Base-by-base conservation (phyloP, 768 basidiomycete genomes). In the Artomyces pyxidatus region DNA sequence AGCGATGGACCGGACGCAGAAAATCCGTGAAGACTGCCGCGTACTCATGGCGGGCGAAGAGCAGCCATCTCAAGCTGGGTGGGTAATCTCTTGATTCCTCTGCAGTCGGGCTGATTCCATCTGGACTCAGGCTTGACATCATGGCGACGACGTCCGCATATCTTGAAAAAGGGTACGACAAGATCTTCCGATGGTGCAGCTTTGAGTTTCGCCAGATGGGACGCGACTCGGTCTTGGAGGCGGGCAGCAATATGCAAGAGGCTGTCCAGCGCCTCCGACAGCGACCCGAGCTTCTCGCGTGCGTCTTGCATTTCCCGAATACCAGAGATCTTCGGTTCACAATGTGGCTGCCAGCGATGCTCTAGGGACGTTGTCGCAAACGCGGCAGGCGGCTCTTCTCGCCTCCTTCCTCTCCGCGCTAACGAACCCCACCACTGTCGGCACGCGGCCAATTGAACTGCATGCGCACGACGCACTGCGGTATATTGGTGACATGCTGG, bases 401-500 rank as follows among this genome's bases (percentile, higher is more conserved):
- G 75, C 78, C n/a, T 70, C 82, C 3, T 97, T 99, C 70, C 74
- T 92, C 37, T 78, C 83, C 12, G 92, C 94, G 0, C 71, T 98
- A 8, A 97, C 93, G 0, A 78, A 88, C 11, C 93, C 94, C 6
- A 88, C 88, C 1, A 88, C 82, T 1, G 85, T 81, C 35, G 90
- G 87, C 6, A 44, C 94, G 10, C 78, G 94, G 5, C 91, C 95
- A 0, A 98, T 99, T 53, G 96, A 98, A 63, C 73, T 99, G 3
- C 96, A 99, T 60, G 96, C 96, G 0, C 96, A 99, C 58, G 96
- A 99, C 63, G 95, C 96, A 0, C 76, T 92, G 56, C 82, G 95
- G 27, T 99, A 99, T 62, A 82, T 95, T 12, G 96, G 96, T 12
- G 95, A 98, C 66, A 98, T 98, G 89, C 80, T 98, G 7, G 95